A percentile compares a stretch with the other conserved stretches of the same genome.
Evolutionary conservation across 2,329 filamentous ascomycete species (phyloP).

Genomic region (Ophiocordyceps australis): DNA sequence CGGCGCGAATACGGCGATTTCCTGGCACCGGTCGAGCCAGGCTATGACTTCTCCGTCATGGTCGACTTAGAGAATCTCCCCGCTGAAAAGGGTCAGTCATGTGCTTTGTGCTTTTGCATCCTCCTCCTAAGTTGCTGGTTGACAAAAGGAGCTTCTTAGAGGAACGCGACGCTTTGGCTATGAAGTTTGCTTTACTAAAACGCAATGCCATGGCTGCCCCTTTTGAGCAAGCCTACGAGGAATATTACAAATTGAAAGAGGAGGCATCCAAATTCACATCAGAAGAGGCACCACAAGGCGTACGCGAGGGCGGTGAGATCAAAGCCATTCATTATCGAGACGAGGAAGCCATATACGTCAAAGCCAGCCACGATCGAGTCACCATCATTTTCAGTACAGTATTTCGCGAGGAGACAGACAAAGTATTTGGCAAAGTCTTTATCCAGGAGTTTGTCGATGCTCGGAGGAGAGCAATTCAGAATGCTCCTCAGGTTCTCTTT

Average conservation of each 20-base stretch:
- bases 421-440: conserved; percentile 96
- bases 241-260: conserved; percentile 72
- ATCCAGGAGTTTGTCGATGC: conserved; percentile 98
- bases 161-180: conserved; percentile 69
- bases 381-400: conserved; percentile 98
- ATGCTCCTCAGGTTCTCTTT: conserved; percentile 94
- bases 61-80: conserved; percentile 82
- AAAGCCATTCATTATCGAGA: conserved; percentile 98
- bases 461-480: conserved; percentile 84
- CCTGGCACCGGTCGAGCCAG: conserved; percentile 70
- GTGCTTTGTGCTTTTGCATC: too few relatives aligned
- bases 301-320: conserved; percentile 76
- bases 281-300: conserved; percentile 82
- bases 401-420: conserved; percentile 93
- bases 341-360: conserved; percentile 97
- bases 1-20: conserved; percentile 89
- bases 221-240: conserved; percentile 91
- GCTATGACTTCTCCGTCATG: conserved; percentile 89
- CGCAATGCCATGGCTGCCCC: conserved; percentile 98
- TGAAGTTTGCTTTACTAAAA: conserved; percentile 79
- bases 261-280: conserved; percentile 85
- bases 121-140: too few relatives aligned
- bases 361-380: conserved; percentile 90
- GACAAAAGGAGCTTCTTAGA: conserved; percentile 26
- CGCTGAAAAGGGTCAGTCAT: conserved; percentile 55